These are phyloP conservation scores for Besnoitia besnoiti DNA, from an alignment of 169 alveolate species.

Conservation along the genomic window DNA sequence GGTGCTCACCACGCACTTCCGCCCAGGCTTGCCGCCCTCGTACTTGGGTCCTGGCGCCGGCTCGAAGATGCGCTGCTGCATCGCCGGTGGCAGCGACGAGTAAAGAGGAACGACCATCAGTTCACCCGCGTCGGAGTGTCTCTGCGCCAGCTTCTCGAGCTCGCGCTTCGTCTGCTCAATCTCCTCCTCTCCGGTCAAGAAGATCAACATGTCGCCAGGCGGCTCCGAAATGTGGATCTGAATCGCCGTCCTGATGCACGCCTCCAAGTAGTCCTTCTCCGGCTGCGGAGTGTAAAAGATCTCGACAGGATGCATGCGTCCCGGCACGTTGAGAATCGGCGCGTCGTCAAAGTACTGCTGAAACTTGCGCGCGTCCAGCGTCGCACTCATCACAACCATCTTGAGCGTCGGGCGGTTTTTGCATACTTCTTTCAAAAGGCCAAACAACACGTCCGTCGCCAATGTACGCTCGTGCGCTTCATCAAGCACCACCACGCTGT, in stretches of 20 bases:
- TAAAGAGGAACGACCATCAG: constrained; percentile 81
- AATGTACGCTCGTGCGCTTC: constrained; percentile 99
- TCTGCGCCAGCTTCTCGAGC: constrained; percentile 61
- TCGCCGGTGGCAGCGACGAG: constrained; percentile 96
- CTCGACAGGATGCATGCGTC: constrained; percentile 93
- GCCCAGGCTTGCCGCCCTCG: constrained; percentile 90
- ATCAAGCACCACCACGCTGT: constrained; percentile 96
- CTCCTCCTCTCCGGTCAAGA: constrained; percentile 96
- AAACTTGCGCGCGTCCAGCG: constrained; percentile 92
- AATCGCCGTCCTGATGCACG: constrained; percentile 95
- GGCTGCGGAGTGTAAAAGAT: constrained; percentile 93
- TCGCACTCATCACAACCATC: constrained; percentile 98
- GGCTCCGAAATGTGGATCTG: constrained; percentile 96
- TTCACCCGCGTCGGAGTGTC: constrained; percentile 60
- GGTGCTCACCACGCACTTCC: constrained; percentile 94
- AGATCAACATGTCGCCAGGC: constrained; percentile 96
- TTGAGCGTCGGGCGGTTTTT: constrained; percentile 91
- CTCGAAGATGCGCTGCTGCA: constrained; percentile 96
- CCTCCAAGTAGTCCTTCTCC: constrained; percentile 97
- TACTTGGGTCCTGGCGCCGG: constrained; percentile 93
- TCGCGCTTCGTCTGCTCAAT: constrained; percentile 82
- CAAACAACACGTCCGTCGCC: constrained; percentile 97
- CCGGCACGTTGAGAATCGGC: constrained; percentile 91
- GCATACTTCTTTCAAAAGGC: constrained; percentile 89
- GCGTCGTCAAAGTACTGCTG: constrained; percentile 95